phyloP scores from a whole-genome alignment of 495 filamentous ascomycete genomes.

The Xylaria flabelliformis region DNA sequence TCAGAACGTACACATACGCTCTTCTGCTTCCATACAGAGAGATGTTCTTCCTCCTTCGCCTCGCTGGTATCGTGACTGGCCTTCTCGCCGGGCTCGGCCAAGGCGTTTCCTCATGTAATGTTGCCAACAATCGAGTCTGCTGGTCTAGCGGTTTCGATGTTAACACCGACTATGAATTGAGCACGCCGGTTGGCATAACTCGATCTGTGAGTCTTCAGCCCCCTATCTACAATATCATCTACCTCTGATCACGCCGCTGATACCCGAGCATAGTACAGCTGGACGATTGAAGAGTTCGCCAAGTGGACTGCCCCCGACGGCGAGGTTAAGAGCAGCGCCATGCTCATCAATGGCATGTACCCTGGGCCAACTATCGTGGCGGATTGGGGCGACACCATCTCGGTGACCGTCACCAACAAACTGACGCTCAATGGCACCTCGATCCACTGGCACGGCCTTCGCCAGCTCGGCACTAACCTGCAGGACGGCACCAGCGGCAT shows the following conservation, averaged over 20 bases:
- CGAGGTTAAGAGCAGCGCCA: not conserved
- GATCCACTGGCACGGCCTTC: slow-evolving; percentile 42
- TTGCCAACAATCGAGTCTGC: not conserved
- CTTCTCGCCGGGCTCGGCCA: not conserved
- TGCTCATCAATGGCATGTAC: slow-evolving; percentile 37
- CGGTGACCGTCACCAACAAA: slow-evolving; percentile 58
- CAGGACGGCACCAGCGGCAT: slow-evolving; percentile 48
- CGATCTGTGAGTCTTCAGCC: not conserved
- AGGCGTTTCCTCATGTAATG: not conserved
- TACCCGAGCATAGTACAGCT: not conserved
- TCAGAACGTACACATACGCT: not conserved
- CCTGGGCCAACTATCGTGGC: slow-evolving; percentile 64
- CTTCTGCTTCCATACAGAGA: not conserved
- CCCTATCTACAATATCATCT: not conserved
- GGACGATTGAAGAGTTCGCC: not conserved
- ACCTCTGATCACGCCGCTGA: not conserved
- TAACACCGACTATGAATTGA: not conserved
- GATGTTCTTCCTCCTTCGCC: not conserved
- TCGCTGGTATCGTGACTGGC: not conserved
- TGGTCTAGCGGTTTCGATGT: not conserved
- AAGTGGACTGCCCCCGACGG: not conserved
- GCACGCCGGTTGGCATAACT: not conserved
- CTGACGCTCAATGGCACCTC: slow-evolving; percentile 42
- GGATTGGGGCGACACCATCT: slow-evolving; percentile 62
- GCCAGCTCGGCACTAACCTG: slow-evolving; percentile 44